These are phyloP conservation scores for Nakazawaea populi DNA, from an alignment of 805 yeast genomes.

Conservation along the genomic window DNA sequence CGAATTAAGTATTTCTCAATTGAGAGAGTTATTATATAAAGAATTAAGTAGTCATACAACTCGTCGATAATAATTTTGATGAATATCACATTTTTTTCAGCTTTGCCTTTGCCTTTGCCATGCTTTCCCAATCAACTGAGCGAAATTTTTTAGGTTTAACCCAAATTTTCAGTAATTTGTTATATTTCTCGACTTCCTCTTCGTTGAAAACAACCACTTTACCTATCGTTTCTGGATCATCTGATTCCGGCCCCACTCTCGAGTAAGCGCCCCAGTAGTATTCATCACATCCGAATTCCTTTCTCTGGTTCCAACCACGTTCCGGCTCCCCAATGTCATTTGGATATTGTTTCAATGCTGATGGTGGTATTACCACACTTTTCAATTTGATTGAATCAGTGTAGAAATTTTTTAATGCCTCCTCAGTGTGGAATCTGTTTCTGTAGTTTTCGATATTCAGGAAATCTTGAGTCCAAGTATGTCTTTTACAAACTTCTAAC, in stretches of 20 bases:
- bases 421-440: constrained; percentile 13
- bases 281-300: constrained; percentile 50
- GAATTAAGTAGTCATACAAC: constrained; percentile 33
- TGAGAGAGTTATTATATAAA: constrained; percentile 45
- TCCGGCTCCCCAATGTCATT: constrained; percentile 34
- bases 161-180: constrained; percentile 49
- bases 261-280: constrained; percentile 43
- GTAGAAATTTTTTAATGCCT: constrained; percentile 29
- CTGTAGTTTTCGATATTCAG: constrained; percentile 22
- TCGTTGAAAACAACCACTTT: constrained; percentile 31
- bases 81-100: not conserved
- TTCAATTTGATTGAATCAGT: constrained; percentile 32
- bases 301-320: constrained; percentile 52
- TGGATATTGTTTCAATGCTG: constrained; percentile 32
- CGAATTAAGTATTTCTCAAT: constrained; percentile 41
- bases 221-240: constrained; percentile 36
- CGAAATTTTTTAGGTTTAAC: constrained; percentile 22
- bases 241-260: constrained; percentile 36
- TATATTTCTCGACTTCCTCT: constrained; percentile 25
- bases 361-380: constrained; percentile 41
- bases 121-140: not conserved
- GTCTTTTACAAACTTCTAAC: constrained; percentile 49
- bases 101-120: not conserved
- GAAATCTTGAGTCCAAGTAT: constrained; percentile 34
- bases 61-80: not conserved